Base-by-base conservation (phyloP, 1,139 yeast species). In the Wickerhamomyces sp. region DNA sequence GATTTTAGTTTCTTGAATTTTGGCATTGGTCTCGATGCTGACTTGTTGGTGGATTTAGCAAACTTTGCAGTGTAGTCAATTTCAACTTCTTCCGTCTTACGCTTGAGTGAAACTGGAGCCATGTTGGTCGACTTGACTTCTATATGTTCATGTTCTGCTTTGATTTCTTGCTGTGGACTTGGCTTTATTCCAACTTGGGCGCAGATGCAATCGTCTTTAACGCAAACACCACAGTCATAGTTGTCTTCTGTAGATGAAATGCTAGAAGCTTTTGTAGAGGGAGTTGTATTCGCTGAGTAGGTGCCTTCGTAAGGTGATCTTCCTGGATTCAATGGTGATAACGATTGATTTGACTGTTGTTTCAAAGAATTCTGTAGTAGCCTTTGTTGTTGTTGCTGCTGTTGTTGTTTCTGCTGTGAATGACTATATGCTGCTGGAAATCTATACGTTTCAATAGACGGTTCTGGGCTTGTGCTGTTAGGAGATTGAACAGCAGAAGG, bases 191-290 rank as follows among this genome's bases (percentile, higher is more conserved):
- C 89, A n/a, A 79, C 75, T 3, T 70, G 63, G 41, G 76, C 89
- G 59, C 90, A 83, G 12, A 82, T 61, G 55, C 92, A 83, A 41
- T 76, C 81, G 37, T 82, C 90, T 55, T 80, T 80, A 35, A 70
- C 60, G 56, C 92, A 83, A 4, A 79, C 77, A 1, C 83, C 84
- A 57, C 92, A 83, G 49, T 72, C 78, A 43, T 59, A 64, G 35
- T 56, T 39, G 3, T 41, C 45, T 32, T 38, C 44, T 15, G 16
- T 40, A 14, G 42, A 25, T 15, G 41, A 39, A 12, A 35, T 42
- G 3, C 49, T 37, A 13, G 51, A 39, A 17, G 42, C 44, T 15
- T 46, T 39, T 13, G 42, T 46, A 6, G 51, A 40, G 2, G 54
- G 44, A 3, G 51, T 44, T 21, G 56, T 49, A 33, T 47, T 43